These are phyloP conservation scores for Aspergillus thermomutatus DNA, from an alignment of 2,329 filamentous ascomycete species.

Conservation along the genomic window DNA sequence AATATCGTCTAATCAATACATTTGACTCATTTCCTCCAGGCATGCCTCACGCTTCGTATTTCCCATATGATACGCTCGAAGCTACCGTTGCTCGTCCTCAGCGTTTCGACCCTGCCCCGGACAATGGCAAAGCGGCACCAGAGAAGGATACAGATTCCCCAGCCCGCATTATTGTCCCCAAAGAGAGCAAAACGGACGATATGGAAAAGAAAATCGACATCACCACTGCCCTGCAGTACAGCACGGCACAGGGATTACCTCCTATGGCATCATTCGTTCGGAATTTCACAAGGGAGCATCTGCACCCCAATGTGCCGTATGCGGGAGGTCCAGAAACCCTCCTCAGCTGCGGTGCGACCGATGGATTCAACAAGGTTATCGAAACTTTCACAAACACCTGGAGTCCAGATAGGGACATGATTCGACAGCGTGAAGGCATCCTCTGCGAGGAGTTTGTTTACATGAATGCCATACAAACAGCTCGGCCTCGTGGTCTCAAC, in stretches of 20 bases:
- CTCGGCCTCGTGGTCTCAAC: conserved; percentile 66
- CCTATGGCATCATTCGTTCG: conserved; percentile 74
- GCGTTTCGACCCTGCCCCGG: conserved; percentile 69
- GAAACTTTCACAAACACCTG: conserved; percentile 74
- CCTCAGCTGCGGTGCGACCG: conserved; percentile 77
- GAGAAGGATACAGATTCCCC: conserved; percentile 33
- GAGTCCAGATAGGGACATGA: conserved; percentile 64
- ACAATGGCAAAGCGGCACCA: conserved; percentile 42
- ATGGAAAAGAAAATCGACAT: conserved; percentile 72
- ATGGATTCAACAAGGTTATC: conserved; percentile 76
- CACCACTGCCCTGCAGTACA: conserved; percentile 80
- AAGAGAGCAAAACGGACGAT: conserved; percentile 58
- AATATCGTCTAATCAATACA: background rate
- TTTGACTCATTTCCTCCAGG: conserved; percentile 47
- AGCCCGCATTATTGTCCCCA: conserved; percentile 69
- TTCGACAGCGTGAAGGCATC: conserved; percentile 69
- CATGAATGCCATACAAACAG: conserved; percentile 69
- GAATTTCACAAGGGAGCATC: conserved; percentile 69
- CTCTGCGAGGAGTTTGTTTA: conserved; percentile 80
- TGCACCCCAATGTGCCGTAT: conserved; percentile 82
- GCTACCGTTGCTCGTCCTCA: conserved; percentile 71
- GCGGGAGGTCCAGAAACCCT: conserved; percentile 71
- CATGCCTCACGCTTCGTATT: conserved; percentile 75
- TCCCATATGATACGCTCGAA: conserved; percentile 88
- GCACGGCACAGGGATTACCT: conserved; percentile 75